These are phyloP conservation scores for Pseudomassariella vexata DNA, from an alignment of 2,329 filamentous ascomycete species.

Conservation along the genomic window DNA sequence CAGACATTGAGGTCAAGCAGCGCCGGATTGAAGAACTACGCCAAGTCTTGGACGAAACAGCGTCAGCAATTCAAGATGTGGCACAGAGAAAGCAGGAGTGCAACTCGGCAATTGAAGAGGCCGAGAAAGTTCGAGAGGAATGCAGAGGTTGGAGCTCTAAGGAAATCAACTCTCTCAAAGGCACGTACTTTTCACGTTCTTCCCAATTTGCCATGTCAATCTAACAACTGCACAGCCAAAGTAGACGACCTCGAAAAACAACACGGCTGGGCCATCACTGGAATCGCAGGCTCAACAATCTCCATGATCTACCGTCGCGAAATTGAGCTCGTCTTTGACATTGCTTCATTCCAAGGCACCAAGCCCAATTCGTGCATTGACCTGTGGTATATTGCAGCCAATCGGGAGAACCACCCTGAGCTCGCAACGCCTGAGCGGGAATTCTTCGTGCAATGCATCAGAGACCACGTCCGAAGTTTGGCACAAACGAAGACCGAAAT, in stretches of 20 bases:
- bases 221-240: slow-evolving; percentile 47
- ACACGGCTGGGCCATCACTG: slow-evolving; percentile 67
- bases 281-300: slow-evolving; percentile 55
- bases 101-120: slow-evolving; percentile 69
- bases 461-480: slow-evolving; percentile 59
- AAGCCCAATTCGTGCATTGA: slow-evolving; percentile 53
- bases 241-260: slow-evolving; percentile 60
- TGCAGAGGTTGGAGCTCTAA: slow-evolving; percentile 82
- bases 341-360: slow-evolving; percentile 49
- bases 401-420: slow-evolving; percentile 43
- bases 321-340: slow-evolving; percentile 68
- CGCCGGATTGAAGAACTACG: slow-evolving; percentile 61
- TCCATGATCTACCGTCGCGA: slow-evolving; percentile 70
- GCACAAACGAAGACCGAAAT: slow-evolving; percentile 52
- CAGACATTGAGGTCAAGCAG: slow-evolving; percentile 65
- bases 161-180: slow-evolving; percentile 75
- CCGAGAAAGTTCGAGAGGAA: slow-evolving; percentile 79
- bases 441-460: slow-evolving; percentile 70
- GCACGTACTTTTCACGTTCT: slow-evolving; percentile 36
- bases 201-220: slow-evolving; percentile 1
- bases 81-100: slow-evolving; percentile 64
- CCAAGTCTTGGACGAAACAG: slow-evolving; percentile 61
- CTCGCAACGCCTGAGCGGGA: slow-evolving; percentile 61
- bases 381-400: slow-evolving; percentile 62
- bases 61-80: slow-evolving; percentile 56